These are phyloP conservation scores for Lithohypha guttulata DNA, from an alignment of 2,329 filamentous ascomycete species.

Conservation along the genomic window DNA sequence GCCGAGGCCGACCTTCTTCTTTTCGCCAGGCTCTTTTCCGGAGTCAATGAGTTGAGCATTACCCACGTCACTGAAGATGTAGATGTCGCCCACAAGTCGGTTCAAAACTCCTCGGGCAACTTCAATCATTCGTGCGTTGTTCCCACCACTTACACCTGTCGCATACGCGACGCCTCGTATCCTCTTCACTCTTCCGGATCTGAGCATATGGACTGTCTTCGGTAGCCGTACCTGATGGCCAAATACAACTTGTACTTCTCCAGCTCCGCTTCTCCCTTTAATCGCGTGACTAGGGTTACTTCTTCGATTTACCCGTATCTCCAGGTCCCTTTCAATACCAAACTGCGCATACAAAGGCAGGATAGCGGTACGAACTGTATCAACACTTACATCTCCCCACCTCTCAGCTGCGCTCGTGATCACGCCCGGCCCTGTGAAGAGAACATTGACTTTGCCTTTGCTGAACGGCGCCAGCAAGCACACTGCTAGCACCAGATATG, in stretches of 20 bases:
- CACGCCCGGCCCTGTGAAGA: slow-evolving; percentile 81
- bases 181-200: slow-evolving; percentile 72
- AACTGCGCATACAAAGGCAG: slow-evolving; percentile 84
- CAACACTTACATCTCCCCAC: slow-evolving; percentile 72
- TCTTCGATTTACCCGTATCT: slow-evolving; percentile 68
- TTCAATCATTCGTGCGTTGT: slow-evolving; percentile 93
- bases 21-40: slow-evolving; percentile 50
- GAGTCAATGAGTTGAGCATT: slow-evolving; percentile 52
- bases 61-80: slow-evolving; percentile 65
- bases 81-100: slow-evolving; percentile 73
- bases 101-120: slow-evolving; percentile 80
- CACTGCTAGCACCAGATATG: slow-evolving; percentile 83
- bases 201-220: slow-evolving; percentile 83
- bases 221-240: slow-evolving; percentile 86
- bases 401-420: slow-evolving; percentile 76
- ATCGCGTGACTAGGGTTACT: slow-evolving; percentile 57
- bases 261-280: slow-evolving; percentile 69
- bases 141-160: slow-evolving; percentile 80
- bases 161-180: slow-evolving; percentile 90
- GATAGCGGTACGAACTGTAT: slow-evolving; percentile 86
- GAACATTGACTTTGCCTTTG: slow-evolving; percentile 80
- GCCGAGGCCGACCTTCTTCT: slow-evolving; percentile 64
- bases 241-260: slow-evolving; percentile 87
- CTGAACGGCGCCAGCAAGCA: slow-evolving; percentile 88
- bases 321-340: slow-evolving; percentile 76